phyloP scores from a whole-genome alignment of 306 rosid genomes.

The Cicer arietinum region DNA sequence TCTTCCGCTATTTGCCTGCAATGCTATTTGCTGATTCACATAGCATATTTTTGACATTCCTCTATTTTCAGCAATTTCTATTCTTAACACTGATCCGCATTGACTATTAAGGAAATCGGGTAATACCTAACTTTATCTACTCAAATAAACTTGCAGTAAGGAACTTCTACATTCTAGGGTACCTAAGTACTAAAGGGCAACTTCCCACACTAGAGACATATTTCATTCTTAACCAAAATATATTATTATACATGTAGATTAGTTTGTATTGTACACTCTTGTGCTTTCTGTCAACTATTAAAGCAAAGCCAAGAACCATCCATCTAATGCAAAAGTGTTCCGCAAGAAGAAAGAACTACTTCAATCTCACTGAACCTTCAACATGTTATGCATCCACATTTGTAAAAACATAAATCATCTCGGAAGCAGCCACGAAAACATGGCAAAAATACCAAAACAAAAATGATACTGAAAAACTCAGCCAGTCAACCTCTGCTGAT shows the following conservation, averaged over 20 bases:
- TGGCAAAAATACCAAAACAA: background rate
- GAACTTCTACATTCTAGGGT: slow-evolving; percentile 9
- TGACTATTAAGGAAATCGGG: slow-evolving; percentile 12
- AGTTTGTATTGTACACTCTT: background rate
- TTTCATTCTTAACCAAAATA: slow-evolving; percentile 33
- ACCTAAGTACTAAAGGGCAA: background rate
- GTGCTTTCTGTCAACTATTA: slow-evolving; percentile 14
- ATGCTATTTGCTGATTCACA: too few species aligned
- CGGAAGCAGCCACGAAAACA: slow-evolving; percentile 8
- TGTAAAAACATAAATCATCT: slow-evolving; percentile 9
- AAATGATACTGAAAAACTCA: slow-evolving; percentile 1
- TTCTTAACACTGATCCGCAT: background rate
- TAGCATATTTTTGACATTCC: too few species aligned
- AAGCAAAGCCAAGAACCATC: slow-evolving; percentile 29
- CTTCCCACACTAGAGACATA: slow-evolving; percentile 1
- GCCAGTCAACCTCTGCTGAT: slow-evolving; percentile 4
- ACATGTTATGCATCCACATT: slow-evolving; percentile 5
- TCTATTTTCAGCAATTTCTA: too few species aligned
- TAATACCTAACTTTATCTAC: background rate
- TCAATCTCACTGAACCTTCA: slow-evolving; percentile 26
- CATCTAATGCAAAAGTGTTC: slow-evolving; percentile 22
- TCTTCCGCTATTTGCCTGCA: too few species aligned
- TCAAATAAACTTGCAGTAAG: slow-evolving; percentile 8
- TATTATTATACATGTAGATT: background rate
- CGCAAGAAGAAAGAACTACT: slow-evolving; percentile 1